Conservation (phyloP, 148 eudicot species). For the Persicaria tinctoria region DNA sequence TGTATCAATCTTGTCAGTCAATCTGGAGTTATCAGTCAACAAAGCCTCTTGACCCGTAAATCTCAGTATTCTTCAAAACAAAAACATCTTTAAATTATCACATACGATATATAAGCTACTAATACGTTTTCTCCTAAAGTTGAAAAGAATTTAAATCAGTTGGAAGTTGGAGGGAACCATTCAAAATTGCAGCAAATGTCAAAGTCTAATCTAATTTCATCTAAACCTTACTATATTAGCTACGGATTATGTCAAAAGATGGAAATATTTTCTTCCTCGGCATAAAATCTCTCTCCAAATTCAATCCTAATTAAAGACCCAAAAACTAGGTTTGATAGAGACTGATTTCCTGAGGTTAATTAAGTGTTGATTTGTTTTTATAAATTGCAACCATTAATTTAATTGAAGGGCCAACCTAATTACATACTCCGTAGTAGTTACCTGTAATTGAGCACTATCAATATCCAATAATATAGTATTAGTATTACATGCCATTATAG, state of each 20-base stretch:
- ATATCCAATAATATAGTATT: background rate
- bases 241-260: background rate
- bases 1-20: too few relatives aligned
- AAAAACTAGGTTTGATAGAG: background rate
- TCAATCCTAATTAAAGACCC: background rate
- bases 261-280: background rate
- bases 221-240: background rate
- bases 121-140: too few relatives aligned
- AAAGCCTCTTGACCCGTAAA: too few relatives aligned
- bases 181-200: background rate
- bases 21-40: too few relatives aligned
- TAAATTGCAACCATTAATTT: background rate
- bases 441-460: constrained; percentile 8
- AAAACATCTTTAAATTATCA: too few relatives aligned
- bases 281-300: background rate
- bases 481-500: background rate
- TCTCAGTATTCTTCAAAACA: too few relatives aligned
- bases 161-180: too few relatives aligned
- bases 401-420: background rate
- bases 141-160: too few relatives aligned
- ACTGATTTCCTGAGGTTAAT: background rate
- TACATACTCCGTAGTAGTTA: constrained; percentile 5
- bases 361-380: background rate
- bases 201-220: background rate
- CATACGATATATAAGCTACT: too few relatives aligned